phyloP scores from a whole-genome alignment of 2,329 filamentous ascomycete genomes.

The Sordariomycetes sp. region DNA sequence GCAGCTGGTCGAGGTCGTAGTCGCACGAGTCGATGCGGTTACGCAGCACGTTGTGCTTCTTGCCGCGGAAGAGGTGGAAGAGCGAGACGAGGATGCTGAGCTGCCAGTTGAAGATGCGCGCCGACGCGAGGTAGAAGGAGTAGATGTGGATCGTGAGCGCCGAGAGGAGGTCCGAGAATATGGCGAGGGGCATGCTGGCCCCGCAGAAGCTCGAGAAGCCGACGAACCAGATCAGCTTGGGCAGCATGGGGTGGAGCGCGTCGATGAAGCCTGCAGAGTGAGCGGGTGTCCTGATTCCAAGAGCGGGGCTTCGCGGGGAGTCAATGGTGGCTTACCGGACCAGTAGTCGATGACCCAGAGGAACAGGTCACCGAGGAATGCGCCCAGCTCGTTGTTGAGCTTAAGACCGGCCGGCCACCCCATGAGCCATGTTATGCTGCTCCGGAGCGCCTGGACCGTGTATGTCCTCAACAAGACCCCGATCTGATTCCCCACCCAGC shows the following conservation, averaged over 20 bases:
- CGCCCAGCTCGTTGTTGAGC: constrained; percentile 83
- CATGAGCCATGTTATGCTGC: constrained; percentile 92
- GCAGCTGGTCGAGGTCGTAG: constrained; percentile 92
- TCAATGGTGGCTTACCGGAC: constrained; percentile 51
- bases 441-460: constrained; percentile 77
- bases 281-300: not conserved
- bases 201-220: constrained; percentile 92
- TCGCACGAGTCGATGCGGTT: constrained; percentile 98
- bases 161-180: constrained; percentile 89
- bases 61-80: constrained; percentile 97
- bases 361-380: constrained; percentile 92
- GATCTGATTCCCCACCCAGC: constrained; percentile 72
- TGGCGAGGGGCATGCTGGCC: constrained; percentile 90
- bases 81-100: constrained; percentile 91
- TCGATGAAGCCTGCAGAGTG: constrained; percentile 56
- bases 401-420: constrained; percentile 91
- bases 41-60: constrained; percentile 92
- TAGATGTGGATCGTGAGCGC: constrained; percentile 92
- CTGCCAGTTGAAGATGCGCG: constrained; percentile 97
- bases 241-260: constrained; percentile 68
- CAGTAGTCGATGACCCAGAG: constrained; percentile 98
- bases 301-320: not conserved
- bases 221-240: constrained; percentile 80
- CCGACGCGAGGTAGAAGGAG: constrained; percentile 94
- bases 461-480: constrained; percentile 67